Percentiles rank a stretch among this genome's conserved stretches.
These are phyloP conservation scores for Pseudoperonospora humuli DNA, from an alignment of 352 stramenopile species.

Conservation along the genomic window DNA sequence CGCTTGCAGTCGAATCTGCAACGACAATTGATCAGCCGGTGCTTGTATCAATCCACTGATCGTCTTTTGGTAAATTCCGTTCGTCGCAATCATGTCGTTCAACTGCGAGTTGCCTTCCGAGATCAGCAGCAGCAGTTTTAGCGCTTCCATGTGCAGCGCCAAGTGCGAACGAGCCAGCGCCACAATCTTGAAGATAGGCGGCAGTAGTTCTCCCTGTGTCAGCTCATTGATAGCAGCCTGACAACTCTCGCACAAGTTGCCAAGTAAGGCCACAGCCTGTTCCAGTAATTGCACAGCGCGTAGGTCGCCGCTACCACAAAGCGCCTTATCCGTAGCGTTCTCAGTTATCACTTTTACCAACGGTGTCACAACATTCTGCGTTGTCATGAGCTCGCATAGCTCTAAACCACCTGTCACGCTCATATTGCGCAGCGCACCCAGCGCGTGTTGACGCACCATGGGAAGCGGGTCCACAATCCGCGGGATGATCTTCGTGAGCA, in stretches of 20 bases:
- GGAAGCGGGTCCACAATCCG: slow-evolving; percentile 76
- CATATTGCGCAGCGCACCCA: slow-evolving; percentile 82
- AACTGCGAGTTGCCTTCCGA: slow-evolving; percentile 76
- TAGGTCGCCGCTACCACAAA: slow-evolving; percentile 53
- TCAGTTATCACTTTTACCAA: slow-evolving; percentile 66
- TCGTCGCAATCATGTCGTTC: slow-evolving; percentile 56
- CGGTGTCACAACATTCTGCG: slow-evolving; percentile 68
- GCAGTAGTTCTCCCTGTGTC: slow-evolving; percentile 62
- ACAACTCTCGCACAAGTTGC: slow-evolving; percentile 81
- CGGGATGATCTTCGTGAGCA: slow-evolving; percentile 79
- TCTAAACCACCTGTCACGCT: slow-evolving; percentile 80
- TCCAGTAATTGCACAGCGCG: slow-evolving; percentile 72
- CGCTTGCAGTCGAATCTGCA: slow-evolving; percentile 46
- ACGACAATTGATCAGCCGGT: slow-evolving; percentile 35
- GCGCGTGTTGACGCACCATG: slow-evolving; percentile 77
- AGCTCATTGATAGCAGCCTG: slow-evolving; percentile 74
- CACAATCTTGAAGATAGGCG: slow-evolving; percentile 68
- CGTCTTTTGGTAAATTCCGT: slow-evolving; percentile 52
- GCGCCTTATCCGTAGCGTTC: slow-evolving; percentile 37
- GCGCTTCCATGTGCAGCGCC: slow-evolving; percentile 64
- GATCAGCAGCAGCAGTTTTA: slow-evolving; percentile 76
- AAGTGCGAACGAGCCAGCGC: slow-evolving; percentile 39
- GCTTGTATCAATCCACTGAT: slow-evolving; percentile 66
- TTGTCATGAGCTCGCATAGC: slow-evolving; percentile 75
- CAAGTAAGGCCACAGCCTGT: slow-evolving; percentile 67